Evolutionary conservation across 768 basidiomycete genomes (phyloP).

Genomic region (Lactifluus echinatus): DNA sequence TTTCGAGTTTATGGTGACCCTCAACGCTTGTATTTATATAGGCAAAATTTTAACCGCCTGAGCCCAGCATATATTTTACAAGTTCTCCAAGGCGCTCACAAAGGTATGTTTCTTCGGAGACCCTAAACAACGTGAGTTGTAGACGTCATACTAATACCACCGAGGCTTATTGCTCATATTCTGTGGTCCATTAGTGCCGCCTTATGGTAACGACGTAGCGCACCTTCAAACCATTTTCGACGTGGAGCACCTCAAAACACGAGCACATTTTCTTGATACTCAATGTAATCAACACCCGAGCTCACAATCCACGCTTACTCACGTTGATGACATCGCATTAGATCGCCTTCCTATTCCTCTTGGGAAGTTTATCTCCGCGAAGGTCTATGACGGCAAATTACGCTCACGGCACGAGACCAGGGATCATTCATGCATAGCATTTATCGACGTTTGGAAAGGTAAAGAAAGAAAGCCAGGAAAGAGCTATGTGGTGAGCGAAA

Average conservation of each 20-base stretch:
- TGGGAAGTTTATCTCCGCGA: slow-evolving; percentile 39
- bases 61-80: no score
- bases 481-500: not conserved
- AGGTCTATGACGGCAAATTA: slow-evolving; percentile 35
- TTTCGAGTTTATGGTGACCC: no score
- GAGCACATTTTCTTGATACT: slow-evolving; percentile 36
- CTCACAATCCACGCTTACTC: no score
- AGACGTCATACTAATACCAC: no score
- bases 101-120: slow-evolving; percentile 40
- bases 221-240: slow-evolving; percentile 38
- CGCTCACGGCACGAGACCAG: slow-evolving; percentile 29
- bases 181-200: no score
- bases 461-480: slow-evolving; percentile 29
- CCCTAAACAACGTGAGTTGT: slow-evolving; percentile 43
- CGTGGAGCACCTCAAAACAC: slow-evolving; percentile 29
- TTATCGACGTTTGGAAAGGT: slow-evolving; percentile 34
- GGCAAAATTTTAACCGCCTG: no score
- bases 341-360: slow-evolving; percentile 45
- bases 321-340: not conserved
- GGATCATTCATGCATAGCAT: slow-evolving; percentile 31
- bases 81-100: no score
- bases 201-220: slow-evolving; percentile 23
- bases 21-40: no score
- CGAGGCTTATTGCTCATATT: not conserved
- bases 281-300: slow-evolving; percentile 34